phyloP scores from a whole-genome alignment of 2,329 filamentous ascomycete genomes.

The Lecanicillium sp. region DNA sequence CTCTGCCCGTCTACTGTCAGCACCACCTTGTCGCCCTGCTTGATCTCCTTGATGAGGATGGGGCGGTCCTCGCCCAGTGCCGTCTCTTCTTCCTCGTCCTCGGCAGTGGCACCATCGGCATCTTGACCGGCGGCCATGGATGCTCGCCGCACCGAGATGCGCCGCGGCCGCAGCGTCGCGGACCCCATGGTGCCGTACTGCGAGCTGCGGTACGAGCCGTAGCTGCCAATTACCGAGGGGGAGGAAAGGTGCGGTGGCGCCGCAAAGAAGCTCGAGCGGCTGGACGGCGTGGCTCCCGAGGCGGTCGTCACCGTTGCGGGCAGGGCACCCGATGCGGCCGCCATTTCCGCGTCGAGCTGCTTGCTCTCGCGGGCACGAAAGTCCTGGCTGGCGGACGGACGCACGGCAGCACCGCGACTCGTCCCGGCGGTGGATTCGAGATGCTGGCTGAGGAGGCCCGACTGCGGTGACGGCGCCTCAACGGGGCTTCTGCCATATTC shows the following conservation, averaged over 20 bases:
- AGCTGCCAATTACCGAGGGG: conserved; percentile 65
- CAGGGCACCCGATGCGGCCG: conserved; percentile 16
- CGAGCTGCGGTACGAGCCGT: conserved; percentile 44
- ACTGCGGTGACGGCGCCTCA: conserved; percentile 25
- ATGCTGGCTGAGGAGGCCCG: conserved; percentile 45
- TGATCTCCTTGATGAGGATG: conserved; percentile 79
- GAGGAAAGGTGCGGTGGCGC: conserved; percentile 55
- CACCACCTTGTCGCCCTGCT: conserved; percentile 79
- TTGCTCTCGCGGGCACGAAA: conserved; percentile 42
- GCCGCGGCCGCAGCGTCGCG: conserved; percentile 23
- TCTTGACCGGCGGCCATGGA: conserved; percentile 21
- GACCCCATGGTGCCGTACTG: conserved; percentile 46
- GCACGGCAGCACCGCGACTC: conserved; percentile 13
- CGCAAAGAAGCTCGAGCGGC: conserved; percentile 42
- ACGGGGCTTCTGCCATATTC: conserved; percentile 34
- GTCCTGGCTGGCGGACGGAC: conserved; percentile 14
- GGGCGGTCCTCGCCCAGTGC: conserved; percentile 59
- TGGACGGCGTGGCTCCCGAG: conserved; percentile 21
- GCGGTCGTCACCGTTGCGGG: neutral
- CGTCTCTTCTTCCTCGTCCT: conserved; percentile 18
- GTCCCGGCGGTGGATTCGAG: conserved; percentile 30
- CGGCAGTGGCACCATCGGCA: conserved; percentile 26
- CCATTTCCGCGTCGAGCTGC: conserved; percentile 35
- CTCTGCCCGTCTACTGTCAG: conserved; percentile 84
- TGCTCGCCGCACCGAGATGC: conserved; percentile 37